phyloP scores from a whole-genome alignment of 2,329 filamentous ascomycete species.

The Oidium heveae region DNA sequence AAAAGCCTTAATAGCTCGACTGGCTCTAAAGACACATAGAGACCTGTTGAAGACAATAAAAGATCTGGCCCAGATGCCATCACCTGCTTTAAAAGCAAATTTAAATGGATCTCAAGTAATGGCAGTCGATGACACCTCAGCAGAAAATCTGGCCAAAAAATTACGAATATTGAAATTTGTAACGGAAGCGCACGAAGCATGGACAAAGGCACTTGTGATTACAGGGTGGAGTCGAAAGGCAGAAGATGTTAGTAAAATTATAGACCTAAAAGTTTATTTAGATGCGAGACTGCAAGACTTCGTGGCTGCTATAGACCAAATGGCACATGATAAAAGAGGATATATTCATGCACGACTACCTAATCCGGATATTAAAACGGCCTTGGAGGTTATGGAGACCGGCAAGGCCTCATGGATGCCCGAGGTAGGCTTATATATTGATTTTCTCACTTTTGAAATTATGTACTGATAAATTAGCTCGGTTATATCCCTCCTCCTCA shows the following conservation, averaged over 20 bases:
- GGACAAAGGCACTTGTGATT: constrained; percentile 80
- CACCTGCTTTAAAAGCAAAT: constrained; percentile 27
- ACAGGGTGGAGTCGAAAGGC: constrained; percentile 71
- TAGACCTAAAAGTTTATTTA: constrained; percentile 62
- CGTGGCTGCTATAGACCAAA: constrained; percentile 29
- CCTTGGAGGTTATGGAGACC: constrained; percentile 59
- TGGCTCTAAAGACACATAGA: constrained; percentile 65
- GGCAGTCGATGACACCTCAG: constrained; percentile 28
- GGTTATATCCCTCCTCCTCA: constrained; percentile 52
- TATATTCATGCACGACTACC: constrained; percentile 51
- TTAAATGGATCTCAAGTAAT: constrained; percentile 20
- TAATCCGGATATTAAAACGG: constrained; percentile 76
- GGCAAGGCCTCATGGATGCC: constrained; percentile 58
- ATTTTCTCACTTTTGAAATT: neutral
- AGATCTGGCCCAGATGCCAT: constrained; percentile 42
- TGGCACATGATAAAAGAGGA: constrained; percentile 49
- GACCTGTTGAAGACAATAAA: constrained; percentile 45
- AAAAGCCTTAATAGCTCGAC: constrained; percentile 45
- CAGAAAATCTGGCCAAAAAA: constrained; percentile 54
- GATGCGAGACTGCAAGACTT: constrained; percentile 35
- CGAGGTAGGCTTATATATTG: constrained; percentile 27
- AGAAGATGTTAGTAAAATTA: constrained; percentile 58
- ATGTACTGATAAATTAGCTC: constrained; percentile 22
- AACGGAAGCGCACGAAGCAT: constrained; percentile 57
- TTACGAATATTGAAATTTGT: constrained; percentile 48